Evolutionary conservation across 169 alveolate species (phyloP).

Genomic region (Plasmodium blacklocki): DNA sequence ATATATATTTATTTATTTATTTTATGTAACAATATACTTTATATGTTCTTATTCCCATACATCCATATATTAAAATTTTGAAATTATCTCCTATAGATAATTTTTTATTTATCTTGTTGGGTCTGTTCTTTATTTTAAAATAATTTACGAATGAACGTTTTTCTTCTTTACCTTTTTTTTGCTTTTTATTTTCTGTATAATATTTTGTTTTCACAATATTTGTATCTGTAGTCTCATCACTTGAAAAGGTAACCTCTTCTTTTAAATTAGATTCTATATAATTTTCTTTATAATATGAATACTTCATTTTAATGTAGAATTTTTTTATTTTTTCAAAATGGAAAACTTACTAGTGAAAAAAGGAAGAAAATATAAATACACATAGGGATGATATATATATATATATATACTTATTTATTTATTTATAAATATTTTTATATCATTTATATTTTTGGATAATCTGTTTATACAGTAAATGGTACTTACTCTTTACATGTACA

Average conservation of each 20-base stretch:
- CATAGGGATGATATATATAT: not conserved
- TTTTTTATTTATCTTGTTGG: not conserved
- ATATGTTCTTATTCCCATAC: conserved; percentile 71
- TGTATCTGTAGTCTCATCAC: conserved; percentile 69
- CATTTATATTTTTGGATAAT: not conserved
- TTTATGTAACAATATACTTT: conserved; percentile 27
- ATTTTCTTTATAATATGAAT: not conserved
- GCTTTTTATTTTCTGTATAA: not conserved
- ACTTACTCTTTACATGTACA: too few relatives aligned
- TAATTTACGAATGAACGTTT: conserved; percentile 2
- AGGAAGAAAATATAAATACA: not conserved
- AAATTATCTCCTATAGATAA: conserved; percentile 58
- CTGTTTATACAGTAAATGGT: too few relatives aligned
- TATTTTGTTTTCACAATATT: conserved; percentile 14
- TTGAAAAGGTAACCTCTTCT: conserved; percentile 36
- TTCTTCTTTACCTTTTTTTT: conserved; percentile 10
- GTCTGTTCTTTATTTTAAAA: conserved; percentile 2
- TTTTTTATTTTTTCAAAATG: not conserved
- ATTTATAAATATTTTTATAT: not conserved
- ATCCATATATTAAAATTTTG: conserved; percentile 50
- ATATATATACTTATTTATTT: not conserved
- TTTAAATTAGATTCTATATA: conserved; percentile 28
- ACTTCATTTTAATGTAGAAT: conserved; percentile 27
- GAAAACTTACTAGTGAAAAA: not conserved
- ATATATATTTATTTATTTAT: not conserved